phyloP scores from a whole-genome alignment of 192 early-diverging fungal genomes.

The Gigaspora rosea region DNA sequence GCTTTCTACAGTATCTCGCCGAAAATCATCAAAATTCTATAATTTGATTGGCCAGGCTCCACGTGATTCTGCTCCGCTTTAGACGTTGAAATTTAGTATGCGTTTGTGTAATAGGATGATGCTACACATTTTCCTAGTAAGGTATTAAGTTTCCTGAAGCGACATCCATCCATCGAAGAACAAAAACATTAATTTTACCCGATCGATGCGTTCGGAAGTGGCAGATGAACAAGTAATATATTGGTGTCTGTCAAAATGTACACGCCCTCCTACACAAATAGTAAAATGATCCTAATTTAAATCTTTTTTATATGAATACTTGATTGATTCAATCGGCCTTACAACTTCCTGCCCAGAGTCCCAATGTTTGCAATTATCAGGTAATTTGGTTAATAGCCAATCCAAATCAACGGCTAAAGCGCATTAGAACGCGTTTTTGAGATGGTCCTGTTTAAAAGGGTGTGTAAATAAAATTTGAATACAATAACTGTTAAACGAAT shows the following conservation, averaged over 20 bases:
- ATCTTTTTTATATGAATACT: not conserved
- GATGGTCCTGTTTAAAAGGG: constrained; percentile 6
- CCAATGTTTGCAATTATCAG: constrained; percentile 46
- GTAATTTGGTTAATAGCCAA: constrained; percentile 50
- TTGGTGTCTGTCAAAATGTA: constrained; percentile 29
- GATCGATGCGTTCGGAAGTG: constrained; percentile 36
- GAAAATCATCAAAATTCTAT: too few relatives aligned
- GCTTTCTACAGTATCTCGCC: too few relatives aligned
- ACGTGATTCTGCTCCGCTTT: too few relatives aligned
- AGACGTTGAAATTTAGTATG: too few relatives aligned
- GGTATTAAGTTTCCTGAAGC: too few relatives aligned
- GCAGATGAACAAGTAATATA: constrained; percentile 49
- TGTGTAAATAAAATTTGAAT: not conserved
- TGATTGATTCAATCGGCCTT: not conserved
- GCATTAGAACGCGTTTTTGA: constrained; percentile 52
- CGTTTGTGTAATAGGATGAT: too few relatives aligned
- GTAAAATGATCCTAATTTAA: not conserved
- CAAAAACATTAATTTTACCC: constrained; percentile 63
- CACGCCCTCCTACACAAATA: constrained; percentile 30
- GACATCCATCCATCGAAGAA: constrained; percentile 48
- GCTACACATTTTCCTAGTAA: too few relatives aligned
- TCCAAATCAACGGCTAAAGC: constrained; percentile 54
- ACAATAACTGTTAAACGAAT: too few relatives aligned
- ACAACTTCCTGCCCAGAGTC: constrained; percentile 32
- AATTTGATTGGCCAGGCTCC: too few relatives aligned